Evolutionary conservation across 768 basidiomycete genomes (phyloP), one percentile per base, ranked within the genome.

Genomic region (Termitomyces sp.): DNA sequence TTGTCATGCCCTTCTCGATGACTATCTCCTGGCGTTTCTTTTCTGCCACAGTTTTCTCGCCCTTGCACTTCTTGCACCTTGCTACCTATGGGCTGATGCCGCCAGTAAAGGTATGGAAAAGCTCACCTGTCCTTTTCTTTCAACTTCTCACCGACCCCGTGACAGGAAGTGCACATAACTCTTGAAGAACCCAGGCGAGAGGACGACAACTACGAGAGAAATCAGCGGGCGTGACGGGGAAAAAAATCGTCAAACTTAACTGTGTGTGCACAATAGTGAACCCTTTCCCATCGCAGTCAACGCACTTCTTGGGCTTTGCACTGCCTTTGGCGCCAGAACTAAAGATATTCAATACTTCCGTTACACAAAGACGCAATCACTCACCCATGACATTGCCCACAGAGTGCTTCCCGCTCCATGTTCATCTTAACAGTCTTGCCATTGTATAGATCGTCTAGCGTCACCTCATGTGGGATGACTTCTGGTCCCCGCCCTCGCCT

Each of bases 61-160:
- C 96, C 64, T 94, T 94, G 72, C 96, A 98, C 66, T 92, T 96
- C 72, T 95, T 98, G 73, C 95, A 98, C 60, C 94, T 96, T 64
- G 18, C 18, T 20, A 52, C 44, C 45, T 18, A 29, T 23, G 42
- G 44, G 20, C 23, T 38, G 32, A 40, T 23, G 29, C 20, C 7
- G 33, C 39, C 2, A 49, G 42, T 22, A 13, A 16, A 23, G 43
- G 16, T 6, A 54, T 15, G 36, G 7, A 3, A 32, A 29, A 13
- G 45, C 79, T 18, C 59, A 91, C 91, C 85, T 75, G 62, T 95
- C 93, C 64, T 94, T 94, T 62, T 93, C 91, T 56, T 85, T 84
- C 39, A 94, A 67, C 62, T 83, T 88, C 64, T 82, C 80, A 5
- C 90, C 89, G 53, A 68, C 69, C 1, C 89, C 90, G 39, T 78